These are phyloP conservation scores for Poa annua DNA, from an alignment of 176 grass and related monocot species.

Conservation along the genomic window DNA sequence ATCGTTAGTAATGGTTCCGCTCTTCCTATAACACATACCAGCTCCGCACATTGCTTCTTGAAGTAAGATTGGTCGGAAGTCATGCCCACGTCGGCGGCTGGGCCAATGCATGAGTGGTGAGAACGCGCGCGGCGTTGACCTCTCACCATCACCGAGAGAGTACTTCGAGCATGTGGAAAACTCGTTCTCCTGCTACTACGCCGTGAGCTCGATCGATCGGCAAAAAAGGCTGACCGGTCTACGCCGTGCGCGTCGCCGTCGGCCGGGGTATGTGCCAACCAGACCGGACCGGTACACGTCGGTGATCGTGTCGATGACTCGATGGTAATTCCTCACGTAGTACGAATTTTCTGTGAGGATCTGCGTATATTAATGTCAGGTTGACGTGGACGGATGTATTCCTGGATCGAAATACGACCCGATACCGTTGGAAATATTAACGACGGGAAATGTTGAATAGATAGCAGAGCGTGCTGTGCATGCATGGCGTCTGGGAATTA, in stretches of 20 bases:
- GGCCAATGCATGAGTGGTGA: neutral
- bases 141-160: constrained; percentile 28
- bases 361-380: neutral
- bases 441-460: neutral
- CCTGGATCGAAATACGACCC: neutral
- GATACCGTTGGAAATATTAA: neutral
- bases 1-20: too few species aligned
- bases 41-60: too few species aligned
- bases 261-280: neutral
- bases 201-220: neutral
- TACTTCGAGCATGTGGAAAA: constrained; percentile 42
- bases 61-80: too few species aligned
- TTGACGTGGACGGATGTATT: neutral
- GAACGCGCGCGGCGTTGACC: constrained; percentile 46
- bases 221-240: constrained; percentile 40
- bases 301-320: neutral
- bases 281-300: constrained; percentile 11
- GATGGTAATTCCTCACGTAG: neutral
- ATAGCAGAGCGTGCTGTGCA: too few species aligned
- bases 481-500: too few species aligned
- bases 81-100: neutral
- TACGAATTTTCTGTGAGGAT: too few species aligned
- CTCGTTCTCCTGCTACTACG: neutral
- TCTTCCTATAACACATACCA: too few species aligned
- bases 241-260: constrained; percentile 16